Base-by-base conservation (phyloP, 2,329 filamentous ascomycete genomes). In the Aspergillus pseudoviridinutans region DNA sequence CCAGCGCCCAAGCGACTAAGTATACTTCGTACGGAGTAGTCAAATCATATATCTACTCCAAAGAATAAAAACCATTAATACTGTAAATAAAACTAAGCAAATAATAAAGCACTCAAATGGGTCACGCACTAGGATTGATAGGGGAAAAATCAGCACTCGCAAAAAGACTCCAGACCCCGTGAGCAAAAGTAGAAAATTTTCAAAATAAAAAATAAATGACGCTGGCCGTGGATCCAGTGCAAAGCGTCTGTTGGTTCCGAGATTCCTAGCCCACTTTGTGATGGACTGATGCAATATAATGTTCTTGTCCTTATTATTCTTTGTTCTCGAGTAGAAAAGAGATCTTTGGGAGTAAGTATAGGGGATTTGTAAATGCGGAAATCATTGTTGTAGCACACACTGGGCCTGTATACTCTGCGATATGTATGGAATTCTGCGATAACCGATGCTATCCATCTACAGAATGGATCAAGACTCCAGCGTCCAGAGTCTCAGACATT, bases 161-260 rank as follows among this genome's bases (percentile, higher is more conserved):
- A 51, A 17, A 41, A 55, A 54, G 50, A 24, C 14, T 38, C 32
- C 32, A 38, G 32, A 38, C 32, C 32, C 14, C 32, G 32, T 38
- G 32, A 38, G 32, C 32, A 38, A 58, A 57, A 50, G 28, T 29
- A 29, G 28, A 29, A 32, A 54, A 51, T 14, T 29, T 49, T 24
- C 49, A 41, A 24, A 44, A 49, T 42, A 50, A 55, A 51, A 44
- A 38, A 53, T 47, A 25, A 51, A 53, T 50, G 53, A 55, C 44
- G 50, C 32, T 54, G 42, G 35, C 32, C 55, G 59, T 56, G 59
- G 55, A 57, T 56, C 32, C 49, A 55, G 51, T 29, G 35, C 56
- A 50, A 58, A 59, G 59, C 56, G 55, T 54, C 59, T 58, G 53
- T 54, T 57, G 62, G 62, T 64, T 64, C 62, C 62, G 60, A 62